Evolutionary conservation across 345 rosid species (phyloP), one percentile per base, ranked within the genome.

Genomic region (Citrus trifoliata): DNA sequence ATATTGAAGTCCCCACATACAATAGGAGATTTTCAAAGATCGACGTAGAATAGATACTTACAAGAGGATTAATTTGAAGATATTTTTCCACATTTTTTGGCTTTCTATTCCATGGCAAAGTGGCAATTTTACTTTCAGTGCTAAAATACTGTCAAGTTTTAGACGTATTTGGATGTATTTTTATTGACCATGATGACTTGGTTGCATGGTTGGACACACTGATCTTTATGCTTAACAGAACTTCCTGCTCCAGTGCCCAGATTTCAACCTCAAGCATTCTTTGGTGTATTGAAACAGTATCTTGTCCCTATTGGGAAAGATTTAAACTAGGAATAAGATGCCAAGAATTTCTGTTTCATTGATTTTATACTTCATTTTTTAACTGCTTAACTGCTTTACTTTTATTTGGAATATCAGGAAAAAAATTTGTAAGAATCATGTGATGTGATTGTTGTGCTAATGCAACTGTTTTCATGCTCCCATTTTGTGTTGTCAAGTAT

Each of bases 21-120:
- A 58, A 53, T 35, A n/a, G 30, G 75, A 53, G 64, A 78, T 75
- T 73, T 51, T 48, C 61, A 79, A 74, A 30, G 66, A 65, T 74
- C 63, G 35, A 12, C 40, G 16, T 51, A 62, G 27, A 72, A 69
- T 32, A 48, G 68, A 63, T 24, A 62, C 21, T 58, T 48, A 7
- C 4, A 56, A n/a, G 73, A 28, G 70, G 55, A 33, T 76, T 70
- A 55, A 48, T 46, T 53, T 21, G 27, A 53, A 59, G 27, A 48
- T 46, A 37, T 32, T 48, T 73, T 24, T 58, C 48, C 61, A 48
- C 61, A 58, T 59, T 64, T 63, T 70, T 70, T 25, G 22, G 32
- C 37, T 35, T 65, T 56, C 30, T 13, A 38, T 18, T 7, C 38
- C 21, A 10, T 51, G 30, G 21, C 56, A 70, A 42, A 67, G 69